phyloP scores from a whole-genome alignment of 2,329 filamentous ascomycete genomes.

The Colletotrichum cereale region DNA sequence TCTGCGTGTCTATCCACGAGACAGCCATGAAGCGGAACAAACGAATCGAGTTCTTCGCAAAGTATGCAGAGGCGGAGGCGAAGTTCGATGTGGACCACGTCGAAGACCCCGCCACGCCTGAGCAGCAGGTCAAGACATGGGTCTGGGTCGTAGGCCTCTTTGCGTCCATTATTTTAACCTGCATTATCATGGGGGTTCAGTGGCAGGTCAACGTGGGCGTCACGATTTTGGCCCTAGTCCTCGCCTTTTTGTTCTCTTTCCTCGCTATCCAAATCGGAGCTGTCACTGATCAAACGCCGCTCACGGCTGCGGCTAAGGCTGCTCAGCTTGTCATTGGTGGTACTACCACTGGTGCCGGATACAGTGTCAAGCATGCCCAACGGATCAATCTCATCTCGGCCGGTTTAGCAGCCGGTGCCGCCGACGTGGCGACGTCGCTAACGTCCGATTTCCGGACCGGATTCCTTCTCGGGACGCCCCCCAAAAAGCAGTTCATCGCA shows the following conservation, averaged over 20 bases:
- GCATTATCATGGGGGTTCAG: constrained; percentile 63
- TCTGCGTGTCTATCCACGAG: constrained; percentile 48
- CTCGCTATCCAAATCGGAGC: constrained; percentile 71
- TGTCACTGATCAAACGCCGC: constrained; percentile 71
- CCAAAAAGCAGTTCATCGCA: constrained; percentile 70
- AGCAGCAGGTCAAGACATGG: constrained; percentile 65
- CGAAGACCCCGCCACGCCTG: constrained; percentile 55
- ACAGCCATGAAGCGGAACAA: constrained; percentile 49
- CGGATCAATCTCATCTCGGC: constrained; percentile 71
- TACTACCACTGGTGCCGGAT: constrained; percentile 65
- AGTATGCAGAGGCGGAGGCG: constrained; percentile 52
- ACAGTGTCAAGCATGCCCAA: constrained; percentile 62
- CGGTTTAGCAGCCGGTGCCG: constrained; percentile 59
- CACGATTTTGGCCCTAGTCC: constrained; percentile 66
- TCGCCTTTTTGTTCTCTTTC: constrained; percentile 73
- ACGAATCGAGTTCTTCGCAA: constrained; percentile 49
- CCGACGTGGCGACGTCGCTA: constrained; percentile 61
- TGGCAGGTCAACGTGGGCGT: constrained; percentile 69
- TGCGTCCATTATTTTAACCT: constrained; percentile 64
- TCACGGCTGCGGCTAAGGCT: constrained; percentile 76
- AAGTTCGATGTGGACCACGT: constrained; percentile 50
- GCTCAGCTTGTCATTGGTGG: constrained; percentile 73
- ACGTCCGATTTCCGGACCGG: constrained; percentile 71
- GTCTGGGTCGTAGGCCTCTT: constrained; percentile 63
- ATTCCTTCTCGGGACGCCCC: constrained; percentile 70